Conservation (phyloP, 352 stramenopile genomes). For the Phytophthora hybrid region DNA sequence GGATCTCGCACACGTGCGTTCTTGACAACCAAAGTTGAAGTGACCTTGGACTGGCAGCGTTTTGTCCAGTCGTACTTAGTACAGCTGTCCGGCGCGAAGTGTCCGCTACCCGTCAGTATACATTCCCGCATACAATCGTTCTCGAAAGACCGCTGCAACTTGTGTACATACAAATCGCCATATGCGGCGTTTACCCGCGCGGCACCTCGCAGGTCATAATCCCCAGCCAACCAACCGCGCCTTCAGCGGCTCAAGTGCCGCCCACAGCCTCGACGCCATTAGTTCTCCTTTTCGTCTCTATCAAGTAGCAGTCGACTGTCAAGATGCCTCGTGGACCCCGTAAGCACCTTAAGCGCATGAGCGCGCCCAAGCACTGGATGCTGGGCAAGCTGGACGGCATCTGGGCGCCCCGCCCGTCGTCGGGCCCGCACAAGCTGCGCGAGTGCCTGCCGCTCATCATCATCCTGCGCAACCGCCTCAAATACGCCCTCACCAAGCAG, state of each 20-base stretch:
- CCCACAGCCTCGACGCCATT: slow-evolving; percentile 8
- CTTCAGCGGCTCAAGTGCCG: not conserved
- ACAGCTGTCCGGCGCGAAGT: not conserved
- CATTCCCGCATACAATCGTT: slow-evolving; percentile 11
- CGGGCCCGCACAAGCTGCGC: slow-evolving; percentile 98
- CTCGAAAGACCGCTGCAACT: not conserved
- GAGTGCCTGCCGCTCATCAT: slow-evolving; percentile 98
- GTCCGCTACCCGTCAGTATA: not conserved
- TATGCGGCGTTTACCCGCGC: not conserved
- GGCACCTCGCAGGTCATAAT: slow-evolving; percentile 24
- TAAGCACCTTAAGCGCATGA: slow-evolving; percentile 92
- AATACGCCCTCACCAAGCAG: slow-evolving; percentile 99
- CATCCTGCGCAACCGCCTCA: slow-evolving; percentile 99
- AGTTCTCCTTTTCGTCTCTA: slow-evolving; percentile 72
- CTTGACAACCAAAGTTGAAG: not conserved
- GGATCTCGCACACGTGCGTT: not conserved
- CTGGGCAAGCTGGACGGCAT: slow-evolving; percentile 93
- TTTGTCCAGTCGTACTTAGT: not conserved
- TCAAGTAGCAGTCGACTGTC: slow-evolving; percentile 36
- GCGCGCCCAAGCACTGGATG: slow-evolving; percentile 91
- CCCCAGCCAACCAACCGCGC: slow-evolving; percentile 30
- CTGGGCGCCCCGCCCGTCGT: slow-evolving; percentile 94
- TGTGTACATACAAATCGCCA: not conserved
- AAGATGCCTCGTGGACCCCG: slow-evolving; percentile 88
- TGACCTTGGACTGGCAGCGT: not conserved